phyloP scores from a whole-genome alignment of 495 filamentous ascomycete species.

The Hypoxylon subgilvum region DNA sequence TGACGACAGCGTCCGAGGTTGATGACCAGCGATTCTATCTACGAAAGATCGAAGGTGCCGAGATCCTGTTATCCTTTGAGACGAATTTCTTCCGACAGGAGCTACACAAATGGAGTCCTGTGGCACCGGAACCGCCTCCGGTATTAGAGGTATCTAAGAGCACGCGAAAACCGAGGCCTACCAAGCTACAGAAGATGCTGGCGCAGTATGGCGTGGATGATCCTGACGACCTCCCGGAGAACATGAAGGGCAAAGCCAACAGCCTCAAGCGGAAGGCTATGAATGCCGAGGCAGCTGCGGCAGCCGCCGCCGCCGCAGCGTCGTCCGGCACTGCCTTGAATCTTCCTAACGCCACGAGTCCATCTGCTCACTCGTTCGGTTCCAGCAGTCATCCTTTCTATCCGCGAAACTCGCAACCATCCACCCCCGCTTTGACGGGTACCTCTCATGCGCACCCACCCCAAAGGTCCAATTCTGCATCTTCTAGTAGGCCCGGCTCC shows the following conservation, averaged over 20 bases:
- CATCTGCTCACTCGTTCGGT: conserved; percentile 43
- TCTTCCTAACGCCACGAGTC: conserved; percentile 44
- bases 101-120: conserved; percentile 93
- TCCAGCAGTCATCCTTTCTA: conserved; percentile 45
- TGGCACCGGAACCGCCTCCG: conserved; percentile 84
- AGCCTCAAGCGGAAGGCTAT: conserved; percentile 63
- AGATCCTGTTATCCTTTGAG: conserved; percentile 89
- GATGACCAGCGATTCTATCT: conserved; percentile 95
- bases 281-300: conserved; percentile 52
- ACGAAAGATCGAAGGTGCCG: conserved; percentile 96
- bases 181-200: conserved; percentile 97
- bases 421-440: conserved; percentile 46
- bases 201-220: conserved; percentile 81
- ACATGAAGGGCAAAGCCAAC: conserved; percentile 76
- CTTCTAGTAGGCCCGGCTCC: conserved; percentile 43
- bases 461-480: conserved; percentile 38
- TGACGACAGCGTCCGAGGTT: conserved; percentile 82
- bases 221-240: conserved; percentile 84
- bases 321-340: conserved; percentile 25
- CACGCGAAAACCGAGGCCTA: conserved; percentile 96
- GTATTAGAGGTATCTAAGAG: conserved; percentile 83
- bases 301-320: conserved; percentile 42
- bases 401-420: conserved; percentile 48
- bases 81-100: conserved; percentile 98
- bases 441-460: conserved; percentile 45